A percentile compares a stretch with the other conserved stretches of the same genome.
Conservation (phyloP, 225 moss, liverwort and hornwort genomes). For the Rhytidiadelphus loreus region DNA sequence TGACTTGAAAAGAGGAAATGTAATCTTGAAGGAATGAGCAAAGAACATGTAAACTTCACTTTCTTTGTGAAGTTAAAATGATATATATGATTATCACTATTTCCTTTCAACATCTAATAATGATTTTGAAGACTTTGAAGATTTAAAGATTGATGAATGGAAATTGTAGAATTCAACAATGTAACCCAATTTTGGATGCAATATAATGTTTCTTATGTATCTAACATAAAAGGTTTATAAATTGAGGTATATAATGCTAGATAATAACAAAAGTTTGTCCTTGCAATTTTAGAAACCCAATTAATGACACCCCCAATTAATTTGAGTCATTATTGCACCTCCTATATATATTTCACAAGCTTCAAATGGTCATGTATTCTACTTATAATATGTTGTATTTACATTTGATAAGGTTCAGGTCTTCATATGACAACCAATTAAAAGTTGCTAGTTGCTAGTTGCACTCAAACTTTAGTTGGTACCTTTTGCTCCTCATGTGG, state of each 20-base stretch:
- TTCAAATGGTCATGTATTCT: not conserved
- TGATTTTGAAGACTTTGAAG: not conserved
- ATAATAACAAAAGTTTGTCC: not conserved
- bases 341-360: not conserved
- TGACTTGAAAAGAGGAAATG: not conserved
- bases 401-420: rapidly evolving
- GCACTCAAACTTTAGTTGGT: too few relatives aligned
- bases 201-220: too few relatives aligned
- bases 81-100: too few relatives aligned
- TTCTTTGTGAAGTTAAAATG: rapidly evolving
- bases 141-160: rapidly evolving
- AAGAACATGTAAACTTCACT: not conserved
- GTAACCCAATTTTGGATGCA: rapidly evolving
- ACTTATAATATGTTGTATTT: not conserved
- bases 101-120: not conserved
- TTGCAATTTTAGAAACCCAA: rapidly evolving
- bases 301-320: too few relatives aligned
- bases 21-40: not conserved
- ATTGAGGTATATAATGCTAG: not conserved
- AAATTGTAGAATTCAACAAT: not conserved
- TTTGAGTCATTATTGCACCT: not conserved
- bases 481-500: not conserved
- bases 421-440: too few relatives aligned
- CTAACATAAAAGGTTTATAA: rapidly evolving
- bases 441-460: not conserved